A percentile compares a stretch with the other conserved stretches of the same genome.
These are phyloP conservation scores for Circinella umbellata DNA, from an alignment of 371 early-diverging fungal genomes.

Conservation along the genomic window DNA sequence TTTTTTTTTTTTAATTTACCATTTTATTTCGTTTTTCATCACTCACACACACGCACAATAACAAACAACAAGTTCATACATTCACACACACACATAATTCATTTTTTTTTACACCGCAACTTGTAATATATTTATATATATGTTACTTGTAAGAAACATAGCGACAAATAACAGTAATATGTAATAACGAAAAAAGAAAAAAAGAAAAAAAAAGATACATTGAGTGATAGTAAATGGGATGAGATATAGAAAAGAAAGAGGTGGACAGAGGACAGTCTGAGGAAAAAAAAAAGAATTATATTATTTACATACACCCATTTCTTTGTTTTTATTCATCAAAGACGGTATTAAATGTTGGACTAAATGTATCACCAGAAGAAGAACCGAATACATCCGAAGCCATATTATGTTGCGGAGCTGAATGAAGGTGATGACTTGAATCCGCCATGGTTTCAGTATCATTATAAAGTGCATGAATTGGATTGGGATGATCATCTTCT, in stretches of 20 bases:
- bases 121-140: background rate
- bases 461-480: constrained; percentile 30
- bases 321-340: constrained; percentile 28
- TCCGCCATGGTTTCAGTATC: constrained; percentile 27
- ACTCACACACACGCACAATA: no score
- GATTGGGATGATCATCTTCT: constrained; percentile 39
- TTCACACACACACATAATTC: no score
- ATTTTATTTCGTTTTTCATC: no score
- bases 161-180: no score
- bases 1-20: no score
- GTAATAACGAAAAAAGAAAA: no score
- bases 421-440: constrained; percentile 18
- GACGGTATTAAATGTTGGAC: constrained; percentile 31
- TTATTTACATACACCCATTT: background rate
- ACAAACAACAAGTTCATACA: no score
- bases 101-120: background rate
- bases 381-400: constrained; percentile 9
- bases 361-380: constrained; percentile 22
- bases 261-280: no score
- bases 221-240: no score
- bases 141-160: no score
- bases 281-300: background rate
- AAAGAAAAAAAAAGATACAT: no score
- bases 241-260: no score
- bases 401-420: background rate